Conservation (phyloP, 1,139 yeast genomes). For the Yamadazyma atlantica region DNA sequence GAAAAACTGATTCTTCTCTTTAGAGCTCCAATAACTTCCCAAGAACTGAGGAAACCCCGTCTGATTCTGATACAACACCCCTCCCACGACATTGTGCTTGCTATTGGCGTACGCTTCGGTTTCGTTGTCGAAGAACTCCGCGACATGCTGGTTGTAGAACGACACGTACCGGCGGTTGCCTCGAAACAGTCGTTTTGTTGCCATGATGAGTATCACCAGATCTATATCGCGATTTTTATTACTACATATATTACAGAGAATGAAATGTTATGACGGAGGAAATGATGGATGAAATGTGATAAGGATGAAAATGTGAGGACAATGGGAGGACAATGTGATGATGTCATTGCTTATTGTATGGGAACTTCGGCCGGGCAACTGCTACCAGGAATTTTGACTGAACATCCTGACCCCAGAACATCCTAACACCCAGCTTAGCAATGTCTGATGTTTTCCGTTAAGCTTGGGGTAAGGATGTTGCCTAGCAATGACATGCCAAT, state of each 20-base stretch:
- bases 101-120: conserved; percentile 6
- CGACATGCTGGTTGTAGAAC: conserved; percentile 1
- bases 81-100: conserved; percentile 2
- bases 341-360: no score
- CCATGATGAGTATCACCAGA: no score
- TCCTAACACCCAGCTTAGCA: no score
- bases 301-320: no score
- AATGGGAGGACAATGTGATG: no score
- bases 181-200: conserved; percentile 1
- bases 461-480: no score
- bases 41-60: conserved; percentile 7
- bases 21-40: conserved; percentile 23
- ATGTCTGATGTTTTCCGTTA: no score
- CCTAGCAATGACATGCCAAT: no score
- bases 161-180: conserved; percentile 8
- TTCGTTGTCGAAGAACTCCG: conserved; percentile 2
- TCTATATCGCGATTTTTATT: not conserved
- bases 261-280: conserved; percentile 1
- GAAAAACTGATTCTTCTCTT: conserved; percentile 24
- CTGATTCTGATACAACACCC: conserved; percentile 3
- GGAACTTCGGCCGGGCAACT: no score
- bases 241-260: conserved; percentile 1
- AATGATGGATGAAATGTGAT: not conserved
- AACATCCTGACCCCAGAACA: no score
- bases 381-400: no score